Evolutionary conservation across 306 rosid species (phyloP).

Genomic region (Cicer pinnatifidum): DNA sequence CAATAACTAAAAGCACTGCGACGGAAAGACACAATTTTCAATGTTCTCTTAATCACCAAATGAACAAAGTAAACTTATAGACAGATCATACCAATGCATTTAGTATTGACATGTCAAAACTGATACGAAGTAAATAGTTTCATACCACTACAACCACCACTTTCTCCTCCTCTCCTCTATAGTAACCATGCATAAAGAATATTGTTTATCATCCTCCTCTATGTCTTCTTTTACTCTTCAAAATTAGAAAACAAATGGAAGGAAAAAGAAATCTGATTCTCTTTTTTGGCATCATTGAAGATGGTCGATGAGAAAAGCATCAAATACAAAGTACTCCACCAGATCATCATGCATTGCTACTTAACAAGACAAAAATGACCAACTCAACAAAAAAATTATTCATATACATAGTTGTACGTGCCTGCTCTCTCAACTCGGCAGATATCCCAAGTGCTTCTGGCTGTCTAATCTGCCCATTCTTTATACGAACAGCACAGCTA

Average conservation of each 20-base stretch:
- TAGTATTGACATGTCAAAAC: conserved; percentile 16
- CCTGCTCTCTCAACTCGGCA: conserved; percentile 84
- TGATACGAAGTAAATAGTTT: neutral
- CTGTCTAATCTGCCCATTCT: conserved; percentile 86
- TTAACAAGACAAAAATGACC: conserved; percentile 36
- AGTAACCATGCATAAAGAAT: conserved; percentile 16
- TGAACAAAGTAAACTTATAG: conserved; percentile 29
- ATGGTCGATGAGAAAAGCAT: neutral
- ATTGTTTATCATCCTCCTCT: neutral
- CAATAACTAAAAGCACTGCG: neutral
- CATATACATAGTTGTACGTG: conserved; percentile 19
- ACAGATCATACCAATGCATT: neutral
- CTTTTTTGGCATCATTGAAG: conserved; percentile 33
- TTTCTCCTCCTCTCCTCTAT: conserved; percentile 17
- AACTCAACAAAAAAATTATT: conserved; percentile 4
- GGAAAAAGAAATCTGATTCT: neutral
- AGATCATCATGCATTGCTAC: conserved; percentile 31
- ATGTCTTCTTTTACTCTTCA: conserved; percentile 26
- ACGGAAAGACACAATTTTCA: conserved; percentile 13
- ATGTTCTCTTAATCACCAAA: conserved; percentile 3
- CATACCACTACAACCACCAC: conserved; percentile 10
- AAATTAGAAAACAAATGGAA: neutral
- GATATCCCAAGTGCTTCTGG: conserved; percentile 98
- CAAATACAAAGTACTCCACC: neutral
- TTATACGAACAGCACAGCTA: conserved; percentile 95